Conservation (phyloP, 768 basidiomycete genomes). For the Lyophyllum semitale region DNA sequence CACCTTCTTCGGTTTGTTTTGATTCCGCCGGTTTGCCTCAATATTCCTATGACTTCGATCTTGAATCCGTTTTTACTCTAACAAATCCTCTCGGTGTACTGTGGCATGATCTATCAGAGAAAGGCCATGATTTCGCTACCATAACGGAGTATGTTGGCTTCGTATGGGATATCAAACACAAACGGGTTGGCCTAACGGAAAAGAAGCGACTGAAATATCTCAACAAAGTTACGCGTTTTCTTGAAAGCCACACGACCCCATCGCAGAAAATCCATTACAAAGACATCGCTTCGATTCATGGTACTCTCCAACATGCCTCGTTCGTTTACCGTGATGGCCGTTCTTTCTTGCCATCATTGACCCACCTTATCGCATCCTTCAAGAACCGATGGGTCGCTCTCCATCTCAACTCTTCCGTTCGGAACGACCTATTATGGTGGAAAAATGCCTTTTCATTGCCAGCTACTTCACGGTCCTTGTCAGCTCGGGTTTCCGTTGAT, state of each 20-base stretch:
- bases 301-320: slow-evolving; percentile 37
- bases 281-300: slow-evolving; percentile 28
- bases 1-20: no score
- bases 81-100: no score
- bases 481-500: slow-evolving; percentile 4
- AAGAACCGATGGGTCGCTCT: slow-evolving; percentile 10
- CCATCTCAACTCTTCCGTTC: slow-evolving; percentile 7
- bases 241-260: slow-evolving; percentile 19
- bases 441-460: no score
- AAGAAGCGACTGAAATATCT: slow-evolving; percentile 32
- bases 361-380: slow-evolving; percentile 26
- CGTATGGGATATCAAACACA: slow-evolving; percentile 29
- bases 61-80: no score
- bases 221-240: no score
- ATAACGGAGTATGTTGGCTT: no score
- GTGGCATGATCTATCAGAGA: no score
- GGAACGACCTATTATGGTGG: slow-evolving; percentile 26
- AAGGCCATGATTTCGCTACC: no score
- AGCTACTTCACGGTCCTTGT: no score
- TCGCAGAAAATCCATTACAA: slow-evolving; percentile 18
- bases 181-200: slow-evolving; percentile 30
- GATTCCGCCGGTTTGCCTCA: no score
- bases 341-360: slow-evolving; percentile 26
- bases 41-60: no score
- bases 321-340: slow-evolving; percentile 32